These are phyloP conservation scores for Colletotrichum orbiculare DNA, from an alignment of 2,329 filamentous ascomycete genomes.

Conservation along the genomic window DNA sequence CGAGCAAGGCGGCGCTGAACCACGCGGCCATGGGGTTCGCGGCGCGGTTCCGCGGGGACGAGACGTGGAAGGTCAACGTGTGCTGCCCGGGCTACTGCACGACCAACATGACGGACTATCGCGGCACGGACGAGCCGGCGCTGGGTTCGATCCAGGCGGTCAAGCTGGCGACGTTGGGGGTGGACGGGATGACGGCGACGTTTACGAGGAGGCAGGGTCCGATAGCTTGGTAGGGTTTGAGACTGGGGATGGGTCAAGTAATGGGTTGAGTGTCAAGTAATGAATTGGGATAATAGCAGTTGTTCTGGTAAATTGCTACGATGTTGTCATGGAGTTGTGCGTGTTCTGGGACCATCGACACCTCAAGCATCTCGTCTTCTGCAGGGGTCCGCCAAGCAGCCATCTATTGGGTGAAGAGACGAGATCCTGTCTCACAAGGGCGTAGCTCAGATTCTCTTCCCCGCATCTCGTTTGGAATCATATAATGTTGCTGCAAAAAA, in stretches of 20 bases:
- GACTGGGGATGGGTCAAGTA: background rate
- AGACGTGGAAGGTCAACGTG: slow-evolving; percentile 27
- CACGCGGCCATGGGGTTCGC: slow-evolving; percentile 26
- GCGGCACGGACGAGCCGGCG: slow-evolving; percentile 17
- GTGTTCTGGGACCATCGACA: no score
- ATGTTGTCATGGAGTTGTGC: no score
- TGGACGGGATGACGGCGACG: slow-evolving; percentile 11
- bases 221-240: slow-evolving; percentile 9
- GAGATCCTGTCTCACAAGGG: no score
- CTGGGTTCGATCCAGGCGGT: slow-evolving; percentile 29
- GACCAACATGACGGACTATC: slow-evolving; percentile 26
- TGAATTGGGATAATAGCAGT: no score
- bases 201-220: slow-evolving; percentile 24
- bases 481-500: no score
- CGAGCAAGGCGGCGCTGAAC: slow-evolving; percentile 32
- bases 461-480: slow-evolving; percentile 2
- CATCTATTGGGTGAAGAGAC: no score
- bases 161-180: slow-evolving; percentile 20
- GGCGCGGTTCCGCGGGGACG: slow-evolving; percentile 4
- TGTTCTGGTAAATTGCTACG: no score
- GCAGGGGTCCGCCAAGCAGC: background rate
- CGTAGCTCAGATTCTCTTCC: background rate
- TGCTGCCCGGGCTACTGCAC: slow-evolving; percentile 30
- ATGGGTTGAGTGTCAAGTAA: no score
- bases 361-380: no score